Evolutionary conservation across 192 early-diverging fungal genomes (phyloP), one percentile per base, ranked within the genome.

Genomic region (Coemansia sp.): DNA sequence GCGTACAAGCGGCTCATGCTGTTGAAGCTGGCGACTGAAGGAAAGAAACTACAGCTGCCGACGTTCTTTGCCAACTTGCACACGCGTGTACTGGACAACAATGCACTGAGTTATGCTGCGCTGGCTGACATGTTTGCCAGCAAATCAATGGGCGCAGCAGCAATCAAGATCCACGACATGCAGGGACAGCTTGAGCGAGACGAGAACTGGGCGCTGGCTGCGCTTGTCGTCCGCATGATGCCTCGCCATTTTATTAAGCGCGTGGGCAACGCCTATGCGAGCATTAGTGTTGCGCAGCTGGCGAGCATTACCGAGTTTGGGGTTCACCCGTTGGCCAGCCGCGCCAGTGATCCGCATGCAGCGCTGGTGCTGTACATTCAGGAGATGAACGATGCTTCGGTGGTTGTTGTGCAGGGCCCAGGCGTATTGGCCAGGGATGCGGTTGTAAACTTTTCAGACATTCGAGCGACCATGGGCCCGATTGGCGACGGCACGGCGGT

Each of bases 1-100:
- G 57, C 78, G 19, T 81, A 62, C 67, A 81, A 75, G 59, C 62
- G 73, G 41, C 59, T 74, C 27, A 19, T 57, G 26, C 63, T 81
- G 43, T 3, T 65, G 31, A 53, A 59, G 14, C 37, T 63, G 17
- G 41, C 51, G 0, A 23, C 41, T 9, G 43, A 52, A 11, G 78
- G 78, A 3, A 12, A 38, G 27, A 50, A 39, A 27, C 43, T 63
- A 17, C 43, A 37, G 8, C 57, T 72, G 66, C 72, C 78, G 23
- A 1, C 62, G 59, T 75, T 72, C 52, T 75, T 68, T 50, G 67
- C 72, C 3, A 23, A 57, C 4, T 31, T 57, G 56, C 78, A 81
- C 17, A 49, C 45, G 22, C 65, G 69, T 0, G 55, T 52, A 5
- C 27, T 81, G 6, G 78, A 81, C 54, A 57, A 31, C 31, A 47